These are phyloP conservation scores for Potentilla sterilis DNA, from an alignment of 306 rosid species.

Conservation along the genomic window DNA sequence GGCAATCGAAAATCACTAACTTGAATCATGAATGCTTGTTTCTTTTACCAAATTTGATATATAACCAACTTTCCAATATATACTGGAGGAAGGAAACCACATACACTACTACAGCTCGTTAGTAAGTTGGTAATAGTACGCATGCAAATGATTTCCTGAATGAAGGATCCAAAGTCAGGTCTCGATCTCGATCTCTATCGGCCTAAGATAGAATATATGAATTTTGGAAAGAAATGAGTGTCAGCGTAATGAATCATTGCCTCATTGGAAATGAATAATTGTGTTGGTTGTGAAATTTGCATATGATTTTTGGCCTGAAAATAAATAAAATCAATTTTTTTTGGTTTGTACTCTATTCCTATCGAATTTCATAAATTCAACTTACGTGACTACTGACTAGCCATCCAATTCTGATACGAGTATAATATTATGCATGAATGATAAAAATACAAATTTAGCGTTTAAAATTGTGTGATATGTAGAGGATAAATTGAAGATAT, in stretches of 20 bases:
- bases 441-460: neutral
- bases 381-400: neutral
- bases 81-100: neutral
- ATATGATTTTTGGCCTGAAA: neutral
- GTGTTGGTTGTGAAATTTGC: neutral
- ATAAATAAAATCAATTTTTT: neutral
- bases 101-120: too few species aligned
- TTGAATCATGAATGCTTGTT: neutral
- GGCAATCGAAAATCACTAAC: neutral
- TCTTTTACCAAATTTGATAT: neutral
- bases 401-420: neutral
- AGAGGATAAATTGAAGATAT: neutral
- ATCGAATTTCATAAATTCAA: neutral
- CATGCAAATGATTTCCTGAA: neutral
- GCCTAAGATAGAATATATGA: neutral
- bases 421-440: neutral
- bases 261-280: too few species aligned
- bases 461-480: neutral
- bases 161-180: neutral
- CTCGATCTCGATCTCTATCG: neutral
- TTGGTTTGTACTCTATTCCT: neutral
- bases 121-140: too few species aligned
- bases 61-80: neutral
- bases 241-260: neutral
- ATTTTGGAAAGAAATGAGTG: neutral